Conservation (phyloP, 768 basidiomycete species). For the Auricularia heimuer region DNA sequence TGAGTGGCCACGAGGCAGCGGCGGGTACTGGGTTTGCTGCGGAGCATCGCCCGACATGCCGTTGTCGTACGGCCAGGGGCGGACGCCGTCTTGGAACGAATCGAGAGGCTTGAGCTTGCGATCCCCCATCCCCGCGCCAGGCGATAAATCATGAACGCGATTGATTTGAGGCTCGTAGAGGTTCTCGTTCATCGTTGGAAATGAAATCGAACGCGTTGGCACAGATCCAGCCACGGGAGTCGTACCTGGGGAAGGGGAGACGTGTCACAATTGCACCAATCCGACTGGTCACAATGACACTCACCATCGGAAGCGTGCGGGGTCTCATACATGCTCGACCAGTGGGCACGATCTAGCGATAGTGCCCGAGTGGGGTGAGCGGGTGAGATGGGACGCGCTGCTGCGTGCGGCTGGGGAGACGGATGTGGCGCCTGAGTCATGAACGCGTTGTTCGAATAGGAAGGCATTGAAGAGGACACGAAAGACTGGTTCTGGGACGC, state of each 20-base stretch:
- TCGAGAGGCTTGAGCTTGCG: background rate
- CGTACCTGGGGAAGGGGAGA: no score
- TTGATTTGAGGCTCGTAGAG: background rate
- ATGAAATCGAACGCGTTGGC: background rate
- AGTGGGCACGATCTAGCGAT: no score
- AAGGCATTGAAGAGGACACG: background rate
- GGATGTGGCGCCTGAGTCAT: background rate
- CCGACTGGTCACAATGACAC: no score
- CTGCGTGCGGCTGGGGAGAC: background rate
- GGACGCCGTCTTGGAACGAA: background rate
- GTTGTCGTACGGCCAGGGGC: background rate
- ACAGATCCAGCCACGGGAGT: no score
- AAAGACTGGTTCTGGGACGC: background rate
- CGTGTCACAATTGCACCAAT: no score
- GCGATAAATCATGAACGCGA: background rate
- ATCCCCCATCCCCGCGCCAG: background rate
- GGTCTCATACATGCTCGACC: no score
- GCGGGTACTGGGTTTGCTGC: background rate
- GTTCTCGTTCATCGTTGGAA: background rate
- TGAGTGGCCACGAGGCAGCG: background rate
- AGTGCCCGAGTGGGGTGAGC: background rate
- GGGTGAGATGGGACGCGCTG: background rate
- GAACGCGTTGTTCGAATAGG: background rate
- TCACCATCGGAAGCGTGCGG: no score
- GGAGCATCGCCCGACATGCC: background rate